Evolutionary conservation across 1,284 basidiomycete genomes (phyloP), one percentile per base, ranked within the genome.

Genomic region (Irpex rosettiformis): DNA sequence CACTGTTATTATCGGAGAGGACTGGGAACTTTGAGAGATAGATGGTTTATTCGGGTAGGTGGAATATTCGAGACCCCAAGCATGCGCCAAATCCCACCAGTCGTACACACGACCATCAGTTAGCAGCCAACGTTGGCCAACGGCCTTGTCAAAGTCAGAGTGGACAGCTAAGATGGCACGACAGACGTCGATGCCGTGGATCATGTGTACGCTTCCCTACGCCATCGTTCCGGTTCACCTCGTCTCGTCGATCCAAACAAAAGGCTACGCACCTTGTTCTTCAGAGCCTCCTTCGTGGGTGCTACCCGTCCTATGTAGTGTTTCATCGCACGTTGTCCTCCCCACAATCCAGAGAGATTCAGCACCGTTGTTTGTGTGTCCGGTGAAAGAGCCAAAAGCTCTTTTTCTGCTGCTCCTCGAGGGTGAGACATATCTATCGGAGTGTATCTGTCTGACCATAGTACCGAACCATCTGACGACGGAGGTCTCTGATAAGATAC

Each of bases 81-180:
- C 78, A 5, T 79, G 79, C 1, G 81, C 82, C 6, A 87, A 72
- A 63, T 86, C 84, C 84, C 85, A 88, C 84, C 84, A 86, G 66
- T 88, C 82, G 65, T 86, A 84, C 29, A 86, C 78, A 6, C 84
- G 76, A 16, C 75, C 73, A 64, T 89, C 84, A 6, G 79, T 82
- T 24, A 86, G 67, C 8, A 85, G 64, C 83, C 83, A 84, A 6
- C 82, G 77, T 64, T 84, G 74, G 3, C 82, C 82, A 8, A 64
- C 61, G 1, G 80, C 77, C 52, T 72, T 74, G 11, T 64, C 63
- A 59, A 79, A 80, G 47, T 78, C 61, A 1, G 56, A 61, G 62
- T 81, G 81, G 8, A 84, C 74, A 18, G 82, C 80, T 24, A 88
- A 68, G 59, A 88, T 79, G 16, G 81, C 81, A 13, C 82, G 77